A percentile compares a stretch with the other conserved stretches of the same genome.
Conservation (phyloP, 148 eudicot species). For the Pharnaceum exiguum region DNA sequence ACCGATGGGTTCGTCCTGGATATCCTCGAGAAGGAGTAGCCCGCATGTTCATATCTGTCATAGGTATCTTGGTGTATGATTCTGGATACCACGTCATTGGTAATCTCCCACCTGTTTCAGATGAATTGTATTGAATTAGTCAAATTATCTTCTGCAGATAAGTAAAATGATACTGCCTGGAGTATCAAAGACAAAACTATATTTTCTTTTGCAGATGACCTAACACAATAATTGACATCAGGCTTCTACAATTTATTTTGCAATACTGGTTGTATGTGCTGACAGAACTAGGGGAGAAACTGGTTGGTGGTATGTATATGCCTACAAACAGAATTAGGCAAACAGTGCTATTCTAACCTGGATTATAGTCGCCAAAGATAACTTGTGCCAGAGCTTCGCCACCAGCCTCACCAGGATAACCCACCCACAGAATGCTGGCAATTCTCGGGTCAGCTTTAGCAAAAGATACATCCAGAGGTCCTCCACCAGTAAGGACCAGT, state of each 20-base stretch:
- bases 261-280: too few relatives aligned
- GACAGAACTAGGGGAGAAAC: too few relatives aligned
- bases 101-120: conserved; percentile 73
- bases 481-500: conserved; percentile 89
- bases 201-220: too few relatives aligned
- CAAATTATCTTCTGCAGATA: neutral
- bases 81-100: conserved; percentile 97
- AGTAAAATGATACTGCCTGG: neutral
- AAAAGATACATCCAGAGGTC: conserved; percentile 82
- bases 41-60: conserved; percentile 93
- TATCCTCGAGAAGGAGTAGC: conserved; percentile 69
- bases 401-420: conserved; percentile 96
- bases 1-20: conserved; percentile 93
- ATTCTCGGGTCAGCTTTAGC: conserved; percentile 57
- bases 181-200: too few relatives aligned
- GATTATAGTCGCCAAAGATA: conserved; percentile 80
- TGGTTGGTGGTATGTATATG: too few relatives aligned
- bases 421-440: conserved; percentile 86
- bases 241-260: too few relatives aligned
- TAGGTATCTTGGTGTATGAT: conserved; percentile 71
- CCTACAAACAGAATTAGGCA: neutral
- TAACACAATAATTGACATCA: too few relatives aligned
- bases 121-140: neutral
- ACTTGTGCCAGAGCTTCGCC: conserved; percentile 76
- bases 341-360: conserved; percentile 45